phyloP scores from a whole-genome alignment of 345 rosid species.

The Citrus mangshanensis region DNA sequence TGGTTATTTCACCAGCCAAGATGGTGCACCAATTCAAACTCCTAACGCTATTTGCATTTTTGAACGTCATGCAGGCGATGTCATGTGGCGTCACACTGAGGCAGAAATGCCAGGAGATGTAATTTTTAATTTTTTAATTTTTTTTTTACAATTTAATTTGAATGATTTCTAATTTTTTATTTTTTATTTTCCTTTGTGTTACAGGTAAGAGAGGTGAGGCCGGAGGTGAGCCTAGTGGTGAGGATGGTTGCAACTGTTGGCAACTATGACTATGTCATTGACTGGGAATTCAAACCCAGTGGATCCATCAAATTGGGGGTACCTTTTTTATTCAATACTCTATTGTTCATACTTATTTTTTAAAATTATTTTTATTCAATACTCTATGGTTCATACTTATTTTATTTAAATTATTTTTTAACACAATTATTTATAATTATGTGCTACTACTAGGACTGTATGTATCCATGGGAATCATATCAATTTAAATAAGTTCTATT shows the following conservation, averaged over 20 bases:
- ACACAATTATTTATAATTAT: too few relatives aligned
- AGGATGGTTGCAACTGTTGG: constrained; percentile 49
- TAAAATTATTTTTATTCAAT: too few relatives aligned
- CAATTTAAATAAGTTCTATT: too few relatives aligned
- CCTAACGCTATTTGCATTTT: constrained; percentile 42
- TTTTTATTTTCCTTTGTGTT: neutral
- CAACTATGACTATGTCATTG: constrained; percentile 42
- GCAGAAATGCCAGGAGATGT: constrained; percentile 6
- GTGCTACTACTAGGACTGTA: too few relatives aligned
- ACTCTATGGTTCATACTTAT: too few relatives aligned
- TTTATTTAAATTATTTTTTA: too few relatives aligned
- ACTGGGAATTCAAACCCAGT: constrained; percentile 47
- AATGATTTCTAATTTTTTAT: too few relatives aligned
- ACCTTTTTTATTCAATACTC: too few relatives aligned
- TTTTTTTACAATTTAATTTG: neutral
- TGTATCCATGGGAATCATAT: too few relatives aligned
- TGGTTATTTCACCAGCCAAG: constrained; percentile 34
- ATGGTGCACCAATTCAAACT: constrained; percentile 32
- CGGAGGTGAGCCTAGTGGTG: constrained; percentile 51
- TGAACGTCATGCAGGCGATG: constrained; percentile 47
- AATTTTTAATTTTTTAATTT: too few relatives aligned
- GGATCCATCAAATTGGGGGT: constrained; percentile 50
- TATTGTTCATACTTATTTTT: too few relatives aligned
- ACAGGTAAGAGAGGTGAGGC: constrained; percentile 51
- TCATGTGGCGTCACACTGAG: constrained; percentile 46